Conservation (phyloP, 1,284 basidiomycete genomes). For the Pseudomicrostroma phylloplanum region DNA sequence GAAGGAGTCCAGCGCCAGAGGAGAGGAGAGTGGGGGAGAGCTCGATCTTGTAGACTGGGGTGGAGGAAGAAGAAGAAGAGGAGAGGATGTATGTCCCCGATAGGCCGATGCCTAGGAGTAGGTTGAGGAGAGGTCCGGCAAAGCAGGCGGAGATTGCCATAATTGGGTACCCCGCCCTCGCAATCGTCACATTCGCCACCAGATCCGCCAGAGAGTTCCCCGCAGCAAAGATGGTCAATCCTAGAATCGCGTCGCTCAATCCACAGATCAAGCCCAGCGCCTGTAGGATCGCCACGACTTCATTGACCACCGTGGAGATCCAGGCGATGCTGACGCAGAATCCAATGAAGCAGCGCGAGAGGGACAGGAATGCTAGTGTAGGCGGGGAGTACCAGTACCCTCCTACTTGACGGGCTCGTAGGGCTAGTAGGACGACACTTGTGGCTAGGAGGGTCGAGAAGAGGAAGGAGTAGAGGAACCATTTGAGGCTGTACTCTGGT, state of each 20-base stretch:
- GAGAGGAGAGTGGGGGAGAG: slow-evolving; percentile 79
- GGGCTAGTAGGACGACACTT: slow-evolving; percentile 12
- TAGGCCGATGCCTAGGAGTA: slow-evolving; percentile 79
- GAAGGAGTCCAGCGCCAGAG: slow-evolving; percentile 69
- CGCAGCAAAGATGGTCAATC: slow-evolving; percentile 88
- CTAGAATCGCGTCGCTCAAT: slow-evolving; percentile 92
- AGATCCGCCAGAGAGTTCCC: slow-evolving; percentile 94
- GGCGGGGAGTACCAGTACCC: background rate
- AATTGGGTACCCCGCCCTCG: slow-evolving; percentile 41
- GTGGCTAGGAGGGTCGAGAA: slow-evolving; percentile 7
- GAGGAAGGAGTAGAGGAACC: no score
- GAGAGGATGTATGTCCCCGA: slow-evolving; percentile 56
- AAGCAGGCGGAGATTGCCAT: slow-evolving; percentile 78
- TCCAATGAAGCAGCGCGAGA: slow-evolving; percentile 34
- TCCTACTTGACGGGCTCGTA: slow-evolving; percentile 5
- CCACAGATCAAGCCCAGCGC: slow-evolving; percentile 88
- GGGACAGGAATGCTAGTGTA: background rate
- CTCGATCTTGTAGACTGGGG: slow-evolving; percentile 59
- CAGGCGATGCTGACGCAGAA: slow-evolving; percentile 43
- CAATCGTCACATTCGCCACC: slow-evolving; percentile 84
- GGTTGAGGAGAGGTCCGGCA: slow-evolving; percentile 92
- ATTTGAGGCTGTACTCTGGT: no score
- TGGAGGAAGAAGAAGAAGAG: slow-evolving; percentile 2
- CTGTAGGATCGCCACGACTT: slow-evolving; percentile 54
- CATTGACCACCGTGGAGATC: slow-evolving; percentile 47